A percentile compares a stretch with the other conserved stretches of the same genome.
These are phyloP conservation scores for Corynespora cassiicola DNA, from an alignment of 2,329 filamentous ascomycete species.

Conservation along the genomic window DNA sequence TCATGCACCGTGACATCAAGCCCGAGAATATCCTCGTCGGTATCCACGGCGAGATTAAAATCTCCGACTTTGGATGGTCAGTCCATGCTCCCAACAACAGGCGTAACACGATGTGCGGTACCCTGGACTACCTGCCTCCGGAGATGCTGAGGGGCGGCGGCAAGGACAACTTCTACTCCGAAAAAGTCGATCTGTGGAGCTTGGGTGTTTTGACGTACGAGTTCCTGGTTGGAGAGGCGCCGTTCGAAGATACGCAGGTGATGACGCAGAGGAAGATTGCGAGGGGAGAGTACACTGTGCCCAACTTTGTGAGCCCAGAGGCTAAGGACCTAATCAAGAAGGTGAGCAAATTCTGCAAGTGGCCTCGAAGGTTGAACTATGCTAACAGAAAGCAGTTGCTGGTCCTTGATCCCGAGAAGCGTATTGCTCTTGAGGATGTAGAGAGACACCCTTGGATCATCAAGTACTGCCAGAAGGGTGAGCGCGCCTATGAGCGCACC, in stretches of 20 bases:
- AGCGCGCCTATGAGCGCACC: slow-evolving; percentile 39
- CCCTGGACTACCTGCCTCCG: slow-evolving; percentile 93
- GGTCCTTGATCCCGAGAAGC: slow-evolving; percentile 91
- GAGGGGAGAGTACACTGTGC: slow-evolving; percentile 89
- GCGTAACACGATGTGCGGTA: slow-evolving; percentile 94
- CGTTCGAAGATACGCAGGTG: slow-evolving; percentile 92
- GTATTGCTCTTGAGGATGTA: slow-evolving; percentile 87
- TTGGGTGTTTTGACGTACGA: slow-evolving; percentile 95
- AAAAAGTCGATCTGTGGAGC: slow-evolving; percentile 97
- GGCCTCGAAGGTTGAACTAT: slow-evolving; percentile 1
- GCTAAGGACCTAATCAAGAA: slow-evolving; percentile 91
- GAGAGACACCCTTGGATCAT: slow-evolving; percentile 94
- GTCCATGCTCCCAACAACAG: slow-evolving; percentile 96
- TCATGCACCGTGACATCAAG: slow-evolving; percentile 98
- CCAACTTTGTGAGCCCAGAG: slow-evolving; percentile 87
- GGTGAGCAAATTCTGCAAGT: slow-evolving; percentile 58
- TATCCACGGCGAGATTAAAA: slow-evolving; percentile 97
- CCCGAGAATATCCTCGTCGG: slow-evolving; percentile 96
- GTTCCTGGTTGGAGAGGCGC: slow-evolving; percentile 93
- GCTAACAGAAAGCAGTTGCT: slow-evolving; percentile 57
- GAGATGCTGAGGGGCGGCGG: slow-evolving; percentile 91
- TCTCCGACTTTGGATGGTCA: slow-evolving; percentile 98
- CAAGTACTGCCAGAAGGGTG: slow-evolving; percentile 77
- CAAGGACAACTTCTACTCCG: slow-evolving; percentile 86
- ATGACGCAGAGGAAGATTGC: slow-evolving; percentile 94